Evolutionary conservation across 768 basidiomycete species (phyloP).

Genomic region (Russula earlei): DNA sequence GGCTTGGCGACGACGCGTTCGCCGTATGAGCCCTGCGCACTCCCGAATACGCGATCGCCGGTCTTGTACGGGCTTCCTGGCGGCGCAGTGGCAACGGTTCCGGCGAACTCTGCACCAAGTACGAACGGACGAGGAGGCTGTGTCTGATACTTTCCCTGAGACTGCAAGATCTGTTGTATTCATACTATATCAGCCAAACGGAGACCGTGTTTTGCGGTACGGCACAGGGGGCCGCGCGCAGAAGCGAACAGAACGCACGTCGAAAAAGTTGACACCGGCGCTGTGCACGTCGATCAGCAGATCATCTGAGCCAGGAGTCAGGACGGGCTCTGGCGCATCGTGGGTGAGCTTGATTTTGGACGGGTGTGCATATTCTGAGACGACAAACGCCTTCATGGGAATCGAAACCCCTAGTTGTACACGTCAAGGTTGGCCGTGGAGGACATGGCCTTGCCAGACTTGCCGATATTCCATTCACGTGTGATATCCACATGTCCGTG

Average conservation of each 20-base stretch:
- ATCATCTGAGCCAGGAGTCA: slow-evolving; percentile 26
- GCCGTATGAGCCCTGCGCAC: slow-evolving; percentile 67
- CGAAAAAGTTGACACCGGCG: slow-evolving; percentile 44
- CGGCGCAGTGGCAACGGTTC: slow-evolving; percentile 77
- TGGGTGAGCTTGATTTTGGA: slow-evolving; percentile 31
- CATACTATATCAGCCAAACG: slow-evolving; percentile 32
- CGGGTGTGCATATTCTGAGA: slow-evolving; percentile 52
- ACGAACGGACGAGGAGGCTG: slow-evolving; percentile 82
- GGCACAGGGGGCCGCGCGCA: not conserved
- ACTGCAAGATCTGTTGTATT: slow-evolving; percentile 63
- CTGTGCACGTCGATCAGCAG: slow-evolving; percentile 46
- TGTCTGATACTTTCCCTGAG: slow-evolving; percentile 82
- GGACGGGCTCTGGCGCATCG: slow-evolving; percentile 33
- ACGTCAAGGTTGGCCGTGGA: too few relatives aligned
- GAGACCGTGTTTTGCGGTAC: too few relatives aligned
- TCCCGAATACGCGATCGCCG: slow-evolving; percentile 87
- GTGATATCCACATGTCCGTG: too few relatives aligned
- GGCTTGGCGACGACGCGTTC: slow-evolving; percentile 59
- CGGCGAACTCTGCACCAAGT: slow-evolving; percentile 81
- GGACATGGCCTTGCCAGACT: too few relatives aligned
- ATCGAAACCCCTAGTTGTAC: too few relatives aligned
- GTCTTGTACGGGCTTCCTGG: slow-evolving; percentile 64
- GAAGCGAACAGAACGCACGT: slow-evolving; percentile 21
- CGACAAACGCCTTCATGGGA: slow-evolving; percentile 71
- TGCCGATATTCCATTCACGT: too few relatives aligned